phyloP scores from a whole-genome alignment of 2,329 filamentous ascomycete genomes.

The Myriosclerotinia curreyana region DNA sequence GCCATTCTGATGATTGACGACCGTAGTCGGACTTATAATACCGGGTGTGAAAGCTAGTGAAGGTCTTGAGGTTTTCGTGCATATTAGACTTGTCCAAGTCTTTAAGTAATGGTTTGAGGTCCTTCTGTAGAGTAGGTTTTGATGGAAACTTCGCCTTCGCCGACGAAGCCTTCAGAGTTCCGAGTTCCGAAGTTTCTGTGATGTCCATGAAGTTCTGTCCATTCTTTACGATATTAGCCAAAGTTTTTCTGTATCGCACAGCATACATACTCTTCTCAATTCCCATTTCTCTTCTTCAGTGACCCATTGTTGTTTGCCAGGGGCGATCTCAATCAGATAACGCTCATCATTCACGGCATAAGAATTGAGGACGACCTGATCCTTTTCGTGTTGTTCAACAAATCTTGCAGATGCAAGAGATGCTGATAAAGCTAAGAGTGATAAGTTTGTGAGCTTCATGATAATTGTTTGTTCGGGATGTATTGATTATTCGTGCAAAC shows the following conservation, averaged over 20 bases:
- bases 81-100: constrained; percentile 74
- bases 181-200: constrained; percentile 68
- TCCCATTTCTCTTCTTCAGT: constrained; percentile 96
- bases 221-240: constrained; percentile 52
- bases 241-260: neutral
- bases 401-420: constrained; percentile 54
- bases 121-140: constrained; percentile 61
- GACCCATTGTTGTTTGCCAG: constrained; percentile 79
- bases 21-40: constrained; percentile 80
- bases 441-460: constrained; percentile 52
- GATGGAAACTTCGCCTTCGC: constrained; percentile 61
- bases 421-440: constrained; percentile 54
- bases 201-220: constrained; percentile 94
- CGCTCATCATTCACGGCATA: constrained; percentile 46
- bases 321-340: constrained; percentile 80
- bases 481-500: neutral
- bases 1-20: constrained; percentile 81
- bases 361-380: constrained; percentile 49
- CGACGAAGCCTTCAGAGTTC: constrained; percentile 43
- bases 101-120: constrained; percentile 63
- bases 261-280: constrained; percentile 66
- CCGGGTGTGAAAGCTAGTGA: constrained; percentile 76
- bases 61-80: constrained; percentile 70
- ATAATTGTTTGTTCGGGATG: constrained; percentile 13
- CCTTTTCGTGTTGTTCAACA: constrained; percentile 50